These are phyloP conservation scores for Saccharomycopsis fodiens DNA, from an alignment of 805 yeast species.

Conservation along the genomic window DNA sequence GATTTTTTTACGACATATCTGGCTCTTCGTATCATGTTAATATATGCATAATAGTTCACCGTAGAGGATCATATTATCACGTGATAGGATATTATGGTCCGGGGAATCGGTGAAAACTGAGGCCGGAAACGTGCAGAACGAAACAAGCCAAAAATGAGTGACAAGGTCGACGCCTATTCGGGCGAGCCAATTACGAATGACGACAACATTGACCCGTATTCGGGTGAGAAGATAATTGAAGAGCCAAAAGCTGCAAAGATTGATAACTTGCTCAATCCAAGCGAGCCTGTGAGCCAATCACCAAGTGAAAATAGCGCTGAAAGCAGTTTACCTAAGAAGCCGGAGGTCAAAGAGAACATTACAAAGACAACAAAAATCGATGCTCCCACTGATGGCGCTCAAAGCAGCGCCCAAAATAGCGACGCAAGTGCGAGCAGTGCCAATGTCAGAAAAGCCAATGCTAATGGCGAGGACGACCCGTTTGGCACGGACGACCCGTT, in stretches of 20 bases:
- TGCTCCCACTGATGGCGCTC: not conserved
- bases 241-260: not conserved
- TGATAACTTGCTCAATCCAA: not conserved
- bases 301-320: not conserved
- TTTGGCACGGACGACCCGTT: not conserved
- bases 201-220: slow-evolving; percentile 12
- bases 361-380: not conserved
- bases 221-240: slow-evolving; percentile 7
- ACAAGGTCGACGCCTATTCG: not conserved
- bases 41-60: no score
- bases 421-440: not conserved
- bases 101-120: no score
- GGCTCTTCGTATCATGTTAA: no score
- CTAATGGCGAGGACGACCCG: not conserved
- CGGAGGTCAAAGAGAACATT: not conserved
- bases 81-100: no score
- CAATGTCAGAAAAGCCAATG: not conserved
- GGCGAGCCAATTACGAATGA: slow-evolving; percentile 4
- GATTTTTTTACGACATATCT: no score
- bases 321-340: not conserved
- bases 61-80: no score
- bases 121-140: no score
- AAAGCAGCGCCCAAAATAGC: not conserved
- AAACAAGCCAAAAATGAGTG: no score
- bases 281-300: not conserved